phyloP scores from a whole-genome alignment of 345 rosid genomes.

The Populus nigra region DNA sequence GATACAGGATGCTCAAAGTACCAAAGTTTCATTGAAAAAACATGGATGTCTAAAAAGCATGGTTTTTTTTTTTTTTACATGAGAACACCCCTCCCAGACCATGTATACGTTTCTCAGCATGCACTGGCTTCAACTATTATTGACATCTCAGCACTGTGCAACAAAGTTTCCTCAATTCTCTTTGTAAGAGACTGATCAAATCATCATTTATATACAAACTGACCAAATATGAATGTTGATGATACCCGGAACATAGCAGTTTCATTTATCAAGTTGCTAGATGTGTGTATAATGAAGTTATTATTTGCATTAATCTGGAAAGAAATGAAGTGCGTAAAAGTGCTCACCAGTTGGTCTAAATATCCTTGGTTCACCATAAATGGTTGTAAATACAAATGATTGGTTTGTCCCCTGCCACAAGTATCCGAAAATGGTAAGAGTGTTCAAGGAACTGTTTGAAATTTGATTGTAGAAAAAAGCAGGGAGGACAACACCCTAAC shows the following conservation, averaged over 20 bases:
- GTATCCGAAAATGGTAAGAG: slow-evolving; percentile 1
- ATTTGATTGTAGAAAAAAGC: not conserved
- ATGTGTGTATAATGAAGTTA: not conserved
- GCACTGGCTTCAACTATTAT: not conserved
- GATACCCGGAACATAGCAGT: not conserved
- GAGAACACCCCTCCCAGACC: not conserved
- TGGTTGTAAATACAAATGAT: slow-evolving; percentile 85
- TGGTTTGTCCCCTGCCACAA: slow-evolving; percentile 66
- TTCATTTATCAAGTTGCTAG: not conserved
- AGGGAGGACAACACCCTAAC: not conserved
- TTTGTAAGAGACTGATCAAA: not conserved
- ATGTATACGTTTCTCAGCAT: not conserved
- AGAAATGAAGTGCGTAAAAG: not conserved
- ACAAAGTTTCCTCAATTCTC: not conserved
- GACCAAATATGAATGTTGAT: not conserved
- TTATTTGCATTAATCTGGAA: not conserved
- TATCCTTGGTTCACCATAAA: slow-evolving; percentile 82
- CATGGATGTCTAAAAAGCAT: not conserved
- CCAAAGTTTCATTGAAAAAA: not conserved
- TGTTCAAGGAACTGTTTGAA: not conserved
- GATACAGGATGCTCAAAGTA: not conserved
- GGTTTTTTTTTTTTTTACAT: no score
- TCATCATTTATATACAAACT: not conserved
- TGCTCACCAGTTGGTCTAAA: slow-evolving; percentile 85
- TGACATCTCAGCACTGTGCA: not conserved